A percentile compares a stretch with the other conserved stretches of the same genome.
phyloP scores from a whole-genome alignment of 2,329 filamentous ascomycete genomes.

The Coniochaeta ligniaria region DNA sequence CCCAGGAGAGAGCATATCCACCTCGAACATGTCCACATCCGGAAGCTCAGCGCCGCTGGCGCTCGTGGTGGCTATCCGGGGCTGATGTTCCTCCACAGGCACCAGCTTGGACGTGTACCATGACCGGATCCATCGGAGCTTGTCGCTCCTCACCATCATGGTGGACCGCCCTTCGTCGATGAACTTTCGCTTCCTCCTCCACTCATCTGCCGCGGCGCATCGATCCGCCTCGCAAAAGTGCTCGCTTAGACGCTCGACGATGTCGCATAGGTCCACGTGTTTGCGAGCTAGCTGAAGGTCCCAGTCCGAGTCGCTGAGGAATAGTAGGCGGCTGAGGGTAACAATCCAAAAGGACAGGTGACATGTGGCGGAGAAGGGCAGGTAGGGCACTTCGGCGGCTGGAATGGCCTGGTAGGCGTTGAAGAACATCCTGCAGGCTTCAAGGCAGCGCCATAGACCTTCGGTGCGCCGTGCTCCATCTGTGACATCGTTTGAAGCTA shows the following conservation, averaged over 20 bases:
- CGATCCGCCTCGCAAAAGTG: constrained; percentile 23
- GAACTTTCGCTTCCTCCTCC: constrained; percentile 14
- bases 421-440: constrained; percentile 19
- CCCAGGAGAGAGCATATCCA: not conserved
- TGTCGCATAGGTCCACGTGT: constrained; percentile 22
- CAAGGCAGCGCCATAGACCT: constrained; percentile 28
- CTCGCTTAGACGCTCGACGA: constrained; percentile 19
- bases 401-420: constrained; percentile 18
- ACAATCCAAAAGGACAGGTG: constrained; percentile 26
- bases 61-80: not conserved
- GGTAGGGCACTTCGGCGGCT: constrained; percentile 14
- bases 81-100: not conserved
- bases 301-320: constrained; percentile 29
- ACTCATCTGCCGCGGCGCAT: constrained; percentile 13
- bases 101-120: constrained; percentile 22
- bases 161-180: constrained; percentile 21
- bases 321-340: constrained; percentile 25
- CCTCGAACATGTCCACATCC: not conserved
- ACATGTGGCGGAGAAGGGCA: constrained; percentile 21
- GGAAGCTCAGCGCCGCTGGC: not conserved
- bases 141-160: constrained; percentile 24
- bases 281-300: constrained; percentile 22
- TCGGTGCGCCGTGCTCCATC: constrained; percentile 22
- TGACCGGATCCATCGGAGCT: constrained; percentile 30
- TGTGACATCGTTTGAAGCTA: constrained; percentile 5